Evolutionary conservation across 805 yeast species (phyloP).

Genomic region (Yamadazyma akitaensis): DNA sequence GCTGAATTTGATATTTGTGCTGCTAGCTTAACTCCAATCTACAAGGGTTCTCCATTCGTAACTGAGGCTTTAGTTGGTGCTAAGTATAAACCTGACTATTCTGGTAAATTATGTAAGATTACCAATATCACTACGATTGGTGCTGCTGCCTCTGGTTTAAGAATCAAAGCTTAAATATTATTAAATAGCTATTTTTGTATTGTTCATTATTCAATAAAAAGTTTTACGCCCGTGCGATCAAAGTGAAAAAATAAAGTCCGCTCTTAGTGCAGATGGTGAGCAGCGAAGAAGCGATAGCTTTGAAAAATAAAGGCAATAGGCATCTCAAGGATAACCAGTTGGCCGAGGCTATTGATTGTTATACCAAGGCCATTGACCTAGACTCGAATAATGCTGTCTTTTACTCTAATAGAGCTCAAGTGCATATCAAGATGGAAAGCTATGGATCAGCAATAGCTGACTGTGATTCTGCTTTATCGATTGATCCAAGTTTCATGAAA

Average conservation of each 20-base stretch:
- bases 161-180: slow-evolving; percentile 23
- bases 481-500: slow-evolving; percentile 67
- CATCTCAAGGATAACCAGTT: slow-evolving; percentile 64
- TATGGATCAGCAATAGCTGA: slow-evolving; percentile 85
- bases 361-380: slow-evolving; percentile 70
- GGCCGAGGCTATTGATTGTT: slow-evolving; percentile 62
- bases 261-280: background rate
- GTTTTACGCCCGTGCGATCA: slow-evolving; percentile 1
- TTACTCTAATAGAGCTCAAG: slow-evolving; percentile 87
- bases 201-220: slow-evolving; percentile 6
- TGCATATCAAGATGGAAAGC: slow-evolving; percentile 78
- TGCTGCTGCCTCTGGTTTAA: slow-evolving; percentile 87
- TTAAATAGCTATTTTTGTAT: slow-evolving; percentile 1
- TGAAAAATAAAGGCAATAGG: slow-evolving; percentile 71
- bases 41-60: slow-evolving; percentile 65
- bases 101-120: slow-evolving; percentile 76
- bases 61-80: slow-evolving; percentile 89
- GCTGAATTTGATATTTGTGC: slow-evolving; percentile 92
- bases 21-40: slow-evolving; percentile 82
- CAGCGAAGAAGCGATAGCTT: slow-evolving; percentile 39
- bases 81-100: slow-evolving; percentile 68
- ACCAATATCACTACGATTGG: slow-evolving; percentile 80
- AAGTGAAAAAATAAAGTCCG: background rate
- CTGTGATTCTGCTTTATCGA: slow-evolving; percentile 63
- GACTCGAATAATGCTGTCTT: slow-evolving; percentile 59